Evolutionary conservation across 1,139 yeast species (phyloP), one percentile per base, ranked within the genome.

Genomic region (Debaryomyces nepalensis): DNA sequence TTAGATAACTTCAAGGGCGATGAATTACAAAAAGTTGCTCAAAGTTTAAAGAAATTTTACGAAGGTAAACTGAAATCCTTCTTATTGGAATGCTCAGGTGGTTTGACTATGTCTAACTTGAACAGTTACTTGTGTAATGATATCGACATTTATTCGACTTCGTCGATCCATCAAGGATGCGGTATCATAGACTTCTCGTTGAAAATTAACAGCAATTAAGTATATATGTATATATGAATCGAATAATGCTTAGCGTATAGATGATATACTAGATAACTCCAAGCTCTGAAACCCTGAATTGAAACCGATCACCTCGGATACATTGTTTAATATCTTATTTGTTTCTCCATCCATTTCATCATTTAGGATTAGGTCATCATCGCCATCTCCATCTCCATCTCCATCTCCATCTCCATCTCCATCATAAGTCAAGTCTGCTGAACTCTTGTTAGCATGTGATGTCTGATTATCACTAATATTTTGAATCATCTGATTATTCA

Each of bases 141-240:
- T 48, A 82, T 91, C 50, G 98, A 91, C 56, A 84, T 91, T 48
- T 91, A 89, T 69, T 86, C 96, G 31, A 91, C 98, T 0, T 84
- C 95, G 23, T 82, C 91, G n/a, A 85, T 91, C 49, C 98, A 91
- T 61, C 98, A 91, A 66, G 97, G 98, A 12, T 77, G 84, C 10
- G 81, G 84, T 0, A 78, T 87, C 22, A 73, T 90, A 47, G 98
- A 91, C 59, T 91, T 83, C 61, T 87, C 96, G 23, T 75, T 91
- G 59, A 91, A 91, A 63, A 82, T 91, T 47, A 80, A 82, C 49
- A 49, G 49, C 24, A 49, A 53, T 30, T 47, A 42, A 29, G 21
- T 19, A 12, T 29, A 30, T 7, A 26, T 39, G 23, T 16, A 30
- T 40, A 37, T 26, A 34, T 18, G 3, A 30, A 19, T 41, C 16